Base-by-base conservation (phyloP, 2,329 filamentous ascomycete species). In the Fusarium devonianum region DNA sequence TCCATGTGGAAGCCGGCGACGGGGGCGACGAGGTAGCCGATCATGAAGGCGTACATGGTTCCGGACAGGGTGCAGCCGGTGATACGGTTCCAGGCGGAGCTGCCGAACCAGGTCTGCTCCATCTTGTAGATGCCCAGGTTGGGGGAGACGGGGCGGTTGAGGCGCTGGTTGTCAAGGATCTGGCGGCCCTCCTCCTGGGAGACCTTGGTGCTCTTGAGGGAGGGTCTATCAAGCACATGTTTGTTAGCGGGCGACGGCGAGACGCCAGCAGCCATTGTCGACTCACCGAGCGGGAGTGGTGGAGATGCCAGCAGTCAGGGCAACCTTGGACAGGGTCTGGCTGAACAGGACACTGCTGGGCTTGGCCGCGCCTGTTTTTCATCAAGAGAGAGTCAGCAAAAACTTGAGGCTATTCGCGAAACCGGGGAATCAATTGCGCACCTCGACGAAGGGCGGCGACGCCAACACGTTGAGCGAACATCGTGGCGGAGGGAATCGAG, bases 51-150 rank as follows among this genome's bases (percentile, higher is more conserved):
- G 81, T 97, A 97, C 57, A 96, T 80, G 38, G 78, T 75, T 58
- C 87, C 89, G 52, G 86, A 87, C 62, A 95, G 81, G 52, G 80
- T 73, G 68, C 81, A 75, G 66, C 90, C 92, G n/a, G 90, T 93
- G 76, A 96, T 85, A 67, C 92, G 91, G 78, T 92, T 89, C 75
- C 90, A 81, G 61, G 81, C 80, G 49, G 79, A 85, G 64, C 85
- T 86, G 63, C 81, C 80, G 73, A 90, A 87, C 87, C 87, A 96
- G 65, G 90, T 94, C 76, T 97, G 89, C 73, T 90, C 85, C 52
- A 88, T 83, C 72, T 85, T 82, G 85, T 97, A 97, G 82, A 95
- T 92, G 68, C 76, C 72, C 57, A 97, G 84, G 71, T 97, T 92
- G 45, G 92, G 92, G 34, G 90, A 82, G 65, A 96, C 81, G 69